Evolutionary conservation across 2,329 filamentous ascomycete genomes (phyloP).

Genomic region (Sporothrix brunneoviolacea): DNA sequence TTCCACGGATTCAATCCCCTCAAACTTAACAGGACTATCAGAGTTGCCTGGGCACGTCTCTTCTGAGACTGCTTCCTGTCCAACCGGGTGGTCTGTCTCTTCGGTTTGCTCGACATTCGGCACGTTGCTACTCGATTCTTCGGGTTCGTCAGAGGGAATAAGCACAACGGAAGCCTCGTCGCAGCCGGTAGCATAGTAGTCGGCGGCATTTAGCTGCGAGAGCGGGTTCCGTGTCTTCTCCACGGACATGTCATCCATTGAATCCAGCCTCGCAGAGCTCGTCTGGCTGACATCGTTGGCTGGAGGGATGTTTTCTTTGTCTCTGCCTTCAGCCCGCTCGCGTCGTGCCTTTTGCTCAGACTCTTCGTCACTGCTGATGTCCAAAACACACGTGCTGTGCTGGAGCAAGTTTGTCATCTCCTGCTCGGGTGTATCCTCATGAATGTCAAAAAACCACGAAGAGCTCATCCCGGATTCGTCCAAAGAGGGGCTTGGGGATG

Average conservation of each 20-base stretch:
- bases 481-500: slow-evolving; percentile 28
- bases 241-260: slow-evolving; percentile 49
- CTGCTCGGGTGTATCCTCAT: slow-evolving; percentile 85
- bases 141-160: slow-evolving; percentile 38
- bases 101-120: slow-evolving; percentile 11
- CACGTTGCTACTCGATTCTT: slow-evolving; percentile 11
- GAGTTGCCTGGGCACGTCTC: slow-evolving; percentile 15
- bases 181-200: slow-evolving; percentile 62
- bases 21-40: not conserved
- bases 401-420: slow-evolving; percentile 90
- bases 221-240: slow-evolving; percentile 61
- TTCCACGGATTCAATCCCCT: slow-evolving; percentile 26
- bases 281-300: slow-evolving; percentile 57
- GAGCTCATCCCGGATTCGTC: slow-evolving; percentile 47
- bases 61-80: not conserved
- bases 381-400: slow-evolving; percentile 77
- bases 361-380: slow-evolving; percentile 86
- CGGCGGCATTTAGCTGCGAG: slow-evolving; percentile 58
- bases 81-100: not conserved
- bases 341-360: slow-evolving; percentile 46
- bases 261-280: slow-evolving; percentile 18
- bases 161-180: slow-evolving; percentile 56
- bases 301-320: slow-evolving; percentile 93
- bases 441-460: slow-evolving; percentile 87
- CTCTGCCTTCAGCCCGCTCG: slow-evolving; percentile 53